Evolutionary conservation across 192 early-diverging fungal species (phyloP), one percentile per base, ranked within the genome.

Genomic region (Coemansia sp.): DNA sequence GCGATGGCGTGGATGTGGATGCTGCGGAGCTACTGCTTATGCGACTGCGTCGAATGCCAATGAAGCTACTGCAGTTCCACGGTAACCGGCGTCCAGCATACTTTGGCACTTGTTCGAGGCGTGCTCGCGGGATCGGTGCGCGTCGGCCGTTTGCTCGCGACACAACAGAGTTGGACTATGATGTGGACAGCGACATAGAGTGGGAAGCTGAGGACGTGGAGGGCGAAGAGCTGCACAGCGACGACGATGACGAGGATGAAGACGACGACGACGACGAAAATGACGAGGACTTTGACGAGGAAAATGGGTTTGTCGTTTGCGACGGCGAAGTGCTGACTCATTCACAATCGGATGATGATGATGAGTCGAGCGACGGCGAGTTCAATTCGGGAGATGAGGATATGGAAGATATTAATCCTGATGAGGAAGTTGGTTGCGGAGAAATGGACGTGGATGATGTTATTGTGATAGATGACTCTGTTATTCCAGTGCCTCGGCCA

Each of bases 141-240:
- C 82, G 86, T 17, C 69, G 78, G 2, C 90, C 90, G 15, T 87
- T 92, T 72, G 74, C 67, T 25, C 75, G 66, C 49, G 94, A 94
- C 61, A 74, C 72, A 7, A 62, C 46, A 1, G 28, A 83, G 28
- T 44, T 96, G 9, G 89, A 97, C 59, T 97, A 97, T 60, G 90
- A 91, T 5, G 76, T 90, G 62, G 94, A 97, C 64, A 93, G 91
- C 65, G 93, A 94, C 50, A 89, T 86, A 0, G 94, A 94, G 74
- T 97, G 94, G 94, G 92, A 91, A 31, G 87, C 85, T 26, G 75
- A 78, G 9, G 91, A 93, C 36, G 94, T 90, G 31, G 90, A 91
- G 60, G 94, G 94, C 17, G 94, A 97, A 61, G 92, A 94, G 49
- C 77, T 90, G 12, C 83, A 79, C 44, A 89, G 86, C 69, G 90